These are phyloP conservation scores for Shiraia bambusicola DNA, from an alignment of 2,329 filamentous ascomycete species.

Conservation along the genomic window DNA sequence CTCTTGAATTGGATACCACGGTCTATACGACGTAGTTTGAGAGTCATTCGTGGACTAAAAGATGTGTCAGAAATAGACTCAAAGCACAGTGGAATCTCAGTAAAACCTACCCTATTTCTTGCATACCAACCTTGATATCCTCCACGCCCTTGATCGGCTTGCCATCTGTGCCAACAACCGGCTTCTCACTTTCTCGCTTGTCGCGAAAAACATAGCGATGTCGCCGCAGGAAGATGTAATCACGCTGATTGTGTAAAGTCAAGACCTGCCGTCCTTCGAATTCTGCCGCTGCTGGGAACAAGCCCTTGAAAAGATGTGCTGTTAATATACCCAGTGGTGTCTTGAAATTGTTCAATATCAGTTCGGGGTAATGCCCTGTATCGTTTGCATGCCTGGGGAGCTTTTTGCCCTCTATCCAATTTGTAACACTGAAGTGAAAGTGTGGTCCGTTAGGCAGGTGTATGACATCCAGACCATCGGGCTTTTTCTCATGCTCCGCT, in stretches of 20 bases:
- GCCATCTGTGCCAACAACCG: slow-evolving; percentile 77
- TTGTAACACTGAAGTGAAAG: slow-evolving; percentile 87
- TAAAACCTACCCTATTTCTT: slow-evolving; percentile 74
- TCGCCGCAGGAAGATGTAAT: slow-evolving; percentile 90
- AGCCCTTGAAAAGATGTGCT: slow-evolving; percentile 74
- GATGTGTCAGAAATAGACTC: slow-evolving; percentile 1
- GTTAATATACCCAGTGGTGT: slow-evolving; percentile 88
- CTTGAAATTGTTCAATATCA: slow-evolving; percentile 91
- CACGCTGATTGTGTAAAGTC: slow-evolving; percentile 90
- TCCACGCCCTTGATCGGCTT: slow-evolving; percentile 83
- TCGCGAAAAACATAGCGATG: slow-evolving; percentile 94
- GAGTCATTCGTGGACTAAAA: slow-evolving; percentile 59
- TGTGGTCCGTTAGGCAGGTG: slow-evolving; percentile 84
- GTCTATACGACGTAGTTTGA: slow-evolving; percentile 89
- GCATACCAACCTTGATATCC: slow-evolving; percentile 79
- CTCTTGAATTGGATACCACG: slow-evolving; percentile 77
- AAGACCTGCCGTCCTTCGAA: slow-evolving; percentile 85
- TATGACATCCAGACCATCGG: slow-evolving; percentile 78
- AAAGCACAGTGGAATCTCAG: not conserved
- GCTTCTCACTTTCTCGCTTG: slow-evolving; percentile 83
- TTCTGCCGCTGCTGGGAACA: slow-evolving; percentile 82
- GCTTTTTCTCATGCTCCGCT: slow-evolving; percentile 71
- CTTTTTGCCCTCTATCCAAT: slow-evolving; percentile 86
- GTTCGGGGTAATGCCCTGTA: slow-evolving; percentile 86
- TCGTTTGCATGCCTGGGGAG: slow-evolving; percentile 85